These are phyloP conservation scores for Aspergillus flavus DNA, from an alignment of 2,329 filamentous ascomycete species.

Conservation along the genomic window DNA sequence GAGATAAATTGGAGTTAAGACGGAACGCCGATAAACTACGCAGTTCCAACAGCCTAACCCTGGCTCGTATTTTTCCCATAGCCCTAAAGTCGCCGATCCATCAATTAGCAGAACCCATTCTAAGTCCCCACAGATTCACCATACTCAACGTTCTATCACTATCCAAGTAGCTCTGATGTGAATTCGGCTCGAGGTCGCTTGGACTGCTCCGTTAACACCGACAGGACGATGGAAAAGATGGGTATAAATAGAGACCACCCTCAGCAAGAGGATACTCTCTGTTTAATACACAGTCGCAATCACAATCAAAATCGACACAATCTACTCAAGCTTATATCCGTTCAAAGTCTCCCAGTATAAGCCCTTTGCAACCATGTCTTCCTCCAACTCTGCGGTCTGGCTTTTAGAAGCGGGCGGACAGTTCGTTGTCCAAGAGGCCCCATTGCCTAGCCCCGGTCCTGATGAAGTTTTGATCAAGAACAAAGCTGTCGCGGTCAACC, in stretches of 20 bases:
- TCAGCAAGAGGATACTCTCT: not conserved
- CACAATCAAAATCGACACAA: not conserved
- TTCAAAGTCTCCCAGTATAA: not conserved
- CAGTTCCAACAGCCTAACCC: not conserved
- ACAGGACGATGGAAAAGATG: not conserved
- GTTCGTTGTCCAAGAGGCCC: slow-evolving; percentile 43
- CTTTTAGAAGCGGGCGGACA: slow-evolving; percentile 15
- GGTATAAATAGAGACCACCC: not conserved
- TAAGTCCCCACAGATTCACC: not conserved
- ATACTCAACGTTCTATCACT: not conserved
- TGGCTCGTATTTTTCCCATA: not conserved
- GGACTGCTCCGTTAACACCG: not conserved
- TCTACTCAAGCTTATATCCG: not conserved
- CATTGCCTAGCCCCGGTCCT: slow-evolving; percentile 36
- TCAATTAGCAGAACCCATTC: not conserved
- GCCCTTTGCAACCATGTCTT: not conserved
- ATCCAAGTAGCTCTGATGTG: not conserved
- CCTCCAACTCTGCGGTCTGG: slow-evolving; percentile 20
- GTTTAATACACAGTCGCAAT: not conserved
- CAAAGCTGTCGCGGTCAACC: slow-evolving; percentile 47
- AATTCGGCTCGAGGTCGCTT: not conserved
- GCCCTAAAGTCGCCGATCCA: not conserved
- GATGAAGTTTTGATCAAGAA: slow-evolving; percentile 47
- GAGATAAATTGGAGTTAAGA: not conserved
- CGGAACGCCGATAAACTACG: not conserved